A percentile compares a stretch with the other conserved stretches of the same genome.
These are phyloP conservation scores for Lantana camara DNA, from an alignment of 257 asterid species.

Conservation along the genomic window DNA sequence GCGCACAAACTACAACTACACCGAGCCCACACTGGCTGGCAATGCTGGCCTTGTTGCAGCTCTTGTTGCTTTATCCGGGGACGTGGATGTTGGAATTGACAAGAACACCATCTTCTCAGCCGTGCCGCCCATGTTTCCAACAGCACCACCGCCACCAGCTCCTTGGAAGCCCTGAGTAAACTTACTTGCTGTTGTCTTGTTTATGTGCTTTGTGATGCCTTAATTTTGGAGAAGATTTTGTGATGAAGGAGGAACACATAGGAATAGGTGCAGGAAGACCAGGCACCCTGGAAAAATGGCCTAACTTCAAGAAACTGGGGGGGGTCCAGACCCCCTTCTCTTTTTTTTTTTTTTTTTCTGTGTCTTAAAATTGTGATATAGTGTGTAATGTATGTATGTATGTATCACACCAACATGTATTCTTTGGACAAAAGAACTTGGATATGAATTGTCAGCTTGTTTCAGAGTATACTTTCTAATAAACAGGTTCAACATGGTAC, in stretches of 20 bases:
- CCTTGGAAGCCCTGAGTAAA: conserved; percentile 84
- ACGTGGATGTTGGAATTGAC: conserved; percentile 50
- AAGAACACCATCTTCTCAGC: conserved; percentile 94
- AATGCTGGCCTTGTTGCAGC: conserved; percentile 98
- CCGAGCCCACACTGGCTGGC: conserved; percentile 95
- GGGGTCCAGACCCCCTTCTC: too few species aligned
- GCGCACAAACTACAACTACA: conserved; percentile 83
- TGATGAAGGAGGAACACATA: conserved; percentile 9
- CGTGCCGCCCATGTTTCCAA: conserved; percentile 93
- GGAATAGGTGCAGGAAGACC: conserved; percentile 7
- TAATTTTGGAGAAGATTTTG: conserved; percentile 9
- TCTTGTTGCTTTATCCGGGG: conserved; percentile 89
- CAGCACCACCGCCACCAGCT: conserved; percentile 97
- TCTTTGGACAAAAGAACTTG: conserved; percentile 36
- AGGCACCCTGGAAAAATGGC: conserved; percentile 7
- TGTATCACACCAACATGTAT: conserved; percentile 21
- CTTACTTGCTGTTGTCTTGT: conserved; percentile 8
- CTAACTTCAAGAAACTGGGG: background rate
- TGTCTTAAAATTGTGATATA: conserved; percentile 30
- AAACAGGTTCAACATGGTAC: background rate
- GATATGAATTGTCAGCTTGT: conserved; percentile 19
- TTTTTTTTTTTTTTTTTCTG: background rate
- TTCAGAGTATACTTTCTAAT: background rate
- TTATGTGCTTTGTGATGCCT: conserved; percentile 30
- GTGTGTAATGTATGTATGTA: conserved; percentile 31